phyloP scores from a whole-genome alignment of 75 land plant genomes.

The Larix kaempferi region DNA sequence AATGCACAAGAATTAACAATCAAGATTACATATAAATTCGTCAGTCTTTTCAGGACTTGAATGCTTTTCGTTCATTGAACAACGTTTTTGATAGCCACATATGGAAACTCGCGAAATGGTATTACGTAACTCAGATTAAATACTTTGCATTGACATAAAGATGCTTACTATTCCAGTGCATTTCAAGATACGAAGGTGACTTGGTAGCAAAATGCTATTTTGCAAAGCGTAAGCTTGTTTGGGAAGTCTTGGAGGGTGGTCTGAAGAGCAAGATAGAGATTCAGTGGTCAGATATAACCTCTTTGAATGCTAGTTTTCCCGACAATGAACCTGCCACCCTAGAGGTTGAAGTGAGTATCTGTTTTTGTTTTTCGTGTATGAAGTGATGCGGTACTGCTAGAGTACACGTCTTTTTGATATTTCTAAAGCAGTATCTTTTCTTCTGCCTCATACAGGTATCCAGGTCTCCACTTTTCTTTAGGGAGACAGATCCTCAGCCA shows the following conservation, averaged over 20 bases:
- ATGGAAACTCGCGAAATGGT: background rate
- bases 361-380: background rate
- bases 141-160: background rate
- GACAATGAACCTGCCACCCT: constrained; percentile 50
- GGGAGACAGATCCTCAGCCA: constrained; percentile 80
- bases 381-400: background rate
- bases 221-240: constrained; percentile 86
- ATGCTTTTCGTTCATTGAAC: too few species aligned
- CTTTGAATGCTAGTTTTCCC: constrained; percentile 42
- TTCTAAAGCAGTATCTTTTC: background rate
- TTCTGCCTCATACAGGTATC: constrained; percentile 27
- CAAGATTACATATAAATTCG: background rate
- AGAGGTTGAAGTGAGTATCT: constrained; percentile 63
- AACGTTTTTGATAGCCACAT: background rate
- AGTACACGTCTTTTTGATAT: background rate
- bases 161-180: constrained; percentile 22
- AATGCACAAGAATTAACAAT: background rate
- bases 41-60: background rate
- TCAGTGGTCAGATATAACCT: constrained; percentile 87
- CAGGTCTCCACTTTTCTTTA: constrained; percentile 64
- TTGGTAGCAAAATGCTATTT: constrained; percentile 85
- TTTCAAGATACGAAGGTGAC: constrained; percentile 57
- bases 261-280: constrained; percentile 88
- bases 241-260: constrained; percentile 80
- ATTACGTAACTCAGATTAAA: background rate